A percentile compares a stretch with the other conserved stretches of the same genome.
These are phyloP conservation scores for Musa itinerans DNA, from an alignment of 176 grass and related monocot species.

Conservation along the genomic window DNA sequence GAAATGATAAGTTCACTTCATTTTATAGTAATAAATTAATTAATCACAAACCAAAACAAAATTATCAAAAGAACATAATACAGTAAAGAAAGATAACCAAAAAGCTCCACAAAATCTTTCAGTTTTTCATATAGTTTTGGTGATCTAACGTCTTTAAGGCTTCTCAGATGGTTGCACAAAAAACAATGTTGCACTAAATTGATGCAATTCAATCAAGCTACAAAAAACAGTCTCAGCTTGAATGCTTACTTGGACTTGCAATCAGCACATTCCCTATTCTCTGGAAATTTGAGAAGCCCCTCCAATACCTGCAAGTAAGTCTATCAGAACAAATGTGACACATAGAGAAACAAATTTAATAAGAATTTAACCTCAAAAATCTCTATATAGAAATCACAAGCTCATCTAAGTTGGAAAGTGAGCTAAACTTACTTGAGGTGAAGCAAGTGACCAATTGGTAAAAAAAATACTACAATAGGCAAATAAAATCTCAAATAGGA, in stretches of 20 bases:
- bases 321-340: background rate
- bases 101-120: too few relatives aligned
- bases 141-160: background rate
- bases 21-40: too few relatives aligned
- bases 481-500: too few relatives aligned
- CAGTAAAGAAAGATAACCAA: too few relatives aligned
- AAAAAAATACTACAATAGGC: background rate
- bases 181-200: background rate
- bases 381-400: background rate
- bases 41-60: too few relatives aligned
- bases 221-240: background rate
- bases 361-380: background rate
- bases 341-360: background rate
- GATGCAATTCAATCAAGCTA: background rate
- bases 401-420: background rate
- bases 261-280: constrained; percentile 26
- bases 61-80: too few relatives aligned
- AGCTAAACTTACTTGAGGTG: background rate
- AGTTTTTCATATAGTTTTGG: too few relatives aligned
- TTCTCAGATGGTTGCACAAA: background rate
- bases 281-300: constrained; percentile 22
- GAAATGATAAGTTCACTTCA: too few relatives aligned
- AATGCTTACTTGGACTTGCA: constrained; percentile 14
- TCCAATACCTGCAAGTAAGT: constrained; percentile 16
- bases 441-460: too few relatives aligned